Evolutionary conservation across 805 yeast genomes (phyloP).

Genomic region (Starmerella apis): DNA sequence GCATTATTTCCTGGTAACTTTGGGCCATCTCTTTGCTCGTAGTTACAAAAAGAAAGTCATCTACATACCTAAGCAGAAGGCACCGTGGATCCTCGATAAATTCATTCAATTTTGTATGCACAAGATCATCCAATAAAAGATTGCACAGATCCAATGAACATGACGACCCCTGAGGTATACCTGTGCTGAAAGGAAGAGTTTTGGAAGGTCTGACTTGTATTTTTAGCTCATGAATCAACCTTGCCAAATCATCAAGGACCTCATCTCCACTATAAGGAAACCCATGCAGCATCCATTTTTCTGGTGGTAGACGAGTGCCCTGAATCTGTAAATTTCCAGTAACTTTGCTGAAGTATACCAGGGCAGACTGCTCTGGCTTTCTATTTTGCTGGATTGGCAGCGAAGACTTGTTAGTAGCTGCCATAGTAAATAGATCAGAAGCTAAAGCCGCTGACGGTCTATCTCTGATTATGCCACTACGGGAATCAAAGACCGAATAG

Average conservation of each 20-base stretch:
- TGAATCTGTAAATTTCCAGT: background rate
- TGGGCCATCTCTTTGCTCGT: slow-evolving; percentile 33
- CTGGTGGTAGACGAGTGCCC: slow-evolving; percentile 1
- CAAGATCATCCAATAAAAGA: slow-evolving; percentile 53
- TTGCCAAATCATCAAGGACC: slow-evolving; percentile 33
- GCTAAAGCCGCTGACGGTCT: background rate
- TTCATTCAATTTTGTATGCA: slow-evolving; percentile 32
- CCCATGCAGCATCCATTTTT: background rate
- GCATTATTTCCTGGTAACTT: background rate
- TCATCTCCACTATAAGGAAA: background rate
- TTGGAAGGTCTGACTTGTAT: slow-evolving; percentile 30
- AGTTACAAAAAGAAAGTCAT: slow-evolving; percentile 72
- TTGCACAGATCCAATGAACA: slow-evolving; percentile 69
- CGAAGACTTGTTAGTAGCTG: background rate
- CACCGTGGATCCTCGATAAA: slow-evolving; percentile 25
- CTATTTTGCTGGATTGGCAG: background rate
- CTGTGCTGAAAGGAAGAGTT: slow-evolving; percentile 44
- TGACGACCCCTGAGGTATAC: slow-evolving; percentile 78
- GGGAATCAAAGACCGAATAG: background rate
- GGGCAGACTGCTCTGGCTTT: background rate
- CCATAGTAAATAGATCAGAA: background rate
- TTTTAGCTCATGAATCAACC: slow-evolving; percentile 45
- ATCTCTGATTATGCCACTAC: background rate
- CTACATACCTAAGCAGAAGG: slow-evolving; percentile 57
- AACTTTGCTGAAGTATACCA: background rate